Conservation (phyloP, 2,329 filamentous ascomycete species). For the Teratosphaeriaceae sp. region DNA sequence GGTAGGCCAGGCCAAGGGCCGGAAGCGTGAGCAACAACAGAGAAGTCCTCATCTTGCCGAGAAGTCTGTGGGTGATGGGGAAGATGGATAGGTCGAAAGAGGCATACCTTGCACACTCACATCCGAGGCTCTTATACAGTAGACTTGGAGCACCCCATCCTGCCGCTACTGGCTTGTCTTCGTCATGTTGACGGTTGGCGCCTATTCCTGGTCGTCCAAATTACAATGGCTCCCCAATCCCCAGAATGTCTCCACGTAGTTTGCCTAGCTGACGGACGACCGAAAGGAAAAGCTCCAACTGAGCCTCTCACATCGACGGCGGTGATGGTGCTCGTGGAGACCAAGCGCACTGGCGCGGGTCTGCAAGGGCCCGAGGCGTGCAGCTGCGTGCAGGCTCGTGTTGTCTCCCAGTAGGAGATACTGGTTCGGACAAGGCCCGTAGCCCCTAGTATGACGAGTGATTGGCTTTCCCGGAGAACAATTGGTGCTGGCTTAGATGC, state of each 20-base stretch:
- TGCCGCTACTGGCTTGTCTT: not conserved
- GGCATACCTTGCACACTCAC: not conserved
- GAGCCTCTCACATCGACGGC: not conserved
- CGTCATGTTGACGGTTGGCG: not conserved
- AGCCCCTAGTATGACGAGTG: not conserved
- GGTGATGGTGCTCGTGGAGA: too few relatives aligned
- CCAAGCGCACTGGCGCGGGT: not conserved
- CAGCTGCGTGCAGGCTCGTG: not conserved
- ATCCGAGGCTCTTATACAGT: too few relatives aligned
- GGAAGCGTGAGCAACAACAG: not conserved
- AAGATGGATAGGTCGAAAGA: not conserved
- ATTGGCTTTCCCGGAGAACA: not conserved
- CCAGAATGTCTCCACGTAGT: not conserved
- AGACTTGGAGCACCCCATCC: not conserved
- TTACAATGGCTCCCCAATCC: not conserved
- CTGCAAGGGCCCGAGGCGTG: not conserved
- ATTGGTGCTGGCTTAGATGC: not conserved
- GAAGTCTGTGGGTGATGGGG: not conserved
- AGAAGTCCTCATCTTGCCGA: conserved; percentile 3
- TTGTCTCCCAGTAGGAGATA: not conserved
- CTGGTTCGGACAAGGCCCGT: not conserved
- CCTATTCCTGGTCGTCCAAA: not conserved
- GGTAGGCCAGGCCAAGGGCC: conserved; percentile 5
- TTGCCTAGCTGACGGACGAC: too few relatives aligned
- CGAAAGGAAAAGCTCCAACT: not conserved